Evolutionary conservation across 2,329 filamentous ascomycete species (phyloP), one percentile per base, ranked within the genome.

Genomic region (Apiospora kogelbergensis): DNA sequence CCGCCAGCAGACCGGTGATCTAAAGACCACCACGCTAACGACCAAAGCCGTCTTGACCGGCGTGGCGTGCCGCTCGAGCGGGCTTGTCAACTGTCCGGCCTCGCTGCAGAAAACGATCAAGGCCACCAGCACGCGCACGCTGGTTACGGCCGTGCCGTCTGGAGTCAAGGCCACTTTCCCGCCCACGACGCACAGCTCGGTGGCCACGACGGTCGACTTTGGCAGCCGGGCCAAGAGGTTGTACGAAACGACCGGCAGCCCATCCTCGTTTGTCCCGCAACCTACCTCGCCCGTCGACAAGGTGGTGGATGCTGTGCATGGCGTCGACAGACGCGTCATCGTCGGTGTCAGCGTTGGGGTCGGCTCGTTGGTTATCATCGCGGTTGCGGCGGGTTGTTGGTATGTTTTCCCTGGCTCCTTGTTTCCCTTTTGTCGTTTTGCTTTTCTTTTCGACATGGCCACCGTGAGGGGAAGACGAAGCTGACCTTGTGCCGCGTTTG

Each of bases 1-100:
- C 24, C 44, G 70, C 3, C 66, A 71, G 22, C 65, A 69, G 71
- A 73, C 1, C 72, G 68, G 24, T 4, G 75, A 78, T n/a, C 70
- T 82, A 46, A 78, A 75, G 6, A 82, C 80, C 0, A 82, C 80
- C 0, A 85, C 82, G 0, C 76, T 83, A 1, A 81, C 75, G 3
- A 82, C 80, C 0, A 74, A 78, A 6, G 76, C 81, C 2, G 83
- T 80, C 0, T 84, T 84, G 65, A 83, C 80, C 0, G 85, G 81
- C n/a, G 75, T 83, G 0, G 76, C 75, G 10, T 89, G 87, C 73
- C 42, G 76, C 20, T 81, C 82, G 0, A 73, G 79, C 0, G 82
- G 80, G 0, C 68, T 86, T 0, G 72, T 82, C 41, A 83, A 85
- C 72, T 89, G 87, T 70, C 87, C 88, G 0, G 81, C 75, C 0